Evolutionary conservation across 306 rosid genomes (phyloP).

Genomic region (Acacia confusa): DNA sequence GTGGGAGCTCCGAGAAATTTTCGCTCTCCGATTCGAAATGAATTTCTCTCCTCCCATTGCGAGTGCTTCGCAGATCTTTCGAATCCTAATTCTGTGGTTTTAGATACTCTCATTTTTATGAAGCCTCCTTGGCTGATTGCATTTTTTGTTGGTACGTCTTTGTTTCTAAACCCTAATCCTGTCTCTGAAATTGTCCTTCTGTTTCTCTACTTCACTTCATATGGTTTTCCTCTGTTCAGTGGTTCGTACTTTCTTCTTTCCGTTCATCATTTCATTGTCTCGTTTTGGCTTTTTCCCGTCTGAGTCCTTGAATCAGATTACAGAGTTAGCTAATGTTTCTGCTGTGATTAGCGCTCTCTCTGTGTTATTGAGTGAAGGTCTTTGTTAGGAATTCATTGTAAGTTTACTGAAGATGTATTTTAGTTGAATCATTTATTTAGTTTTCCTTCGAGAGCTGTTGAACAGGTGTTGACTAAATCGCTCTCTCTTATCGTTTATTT

Average conservation of each 20-base stretch:
- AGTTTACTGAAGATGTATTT: background rate
- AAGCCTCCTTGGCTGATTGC: slow-evolving; percentile 54
- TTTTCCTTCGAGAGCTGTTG: background rate
- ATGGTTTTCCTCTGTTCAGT: background rate
- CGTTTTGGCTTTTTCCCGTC: slow-evolving; percentile 4
- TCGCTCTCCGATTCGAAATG: slow-evolving; percentile 37
- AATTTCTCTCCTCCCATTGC: slow-evolving; percentile 2
- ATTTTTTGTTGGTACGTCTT: slow-evolving; percentile 49
- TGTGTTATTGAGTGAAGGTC: slow-evolving; percentile 29
- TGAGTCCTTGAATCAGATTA: slow-evolving; percentile 34
- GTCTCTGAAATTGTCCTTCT: background rate
- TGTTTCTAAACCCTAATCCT: slow-evolving; percentile 50
- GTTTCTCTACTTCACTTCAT: background rate
- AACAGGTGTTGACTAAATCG: slow-evolving; percentile 9
- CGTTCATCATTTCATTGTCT: slow-evolving; percentile 9
- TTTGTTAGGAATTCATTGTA: slow-evolving; percentile 30
- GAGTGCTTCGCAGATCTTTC: slow-evolving; percentile 41
- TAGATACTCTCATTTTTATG: slow-evolving; percentile 38
- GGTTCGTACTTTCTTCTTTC: background rate
- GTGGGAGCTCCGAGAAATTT: slow-evolving; percentile 32
- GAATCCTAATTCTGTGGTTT: slow-evolving; percentile 40
- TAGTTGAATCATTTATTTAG: slow-evolving; percentile 11
- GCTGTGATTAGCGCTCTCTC: slow-evolving; percentile 21
- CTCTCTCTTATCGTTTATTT: background rate
- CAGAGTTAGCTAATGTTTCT: slow-evolving; percentile 20